Conservation (phyloP, 73 alveolate genomes). For the Durusdinium trenchii region DNA sequence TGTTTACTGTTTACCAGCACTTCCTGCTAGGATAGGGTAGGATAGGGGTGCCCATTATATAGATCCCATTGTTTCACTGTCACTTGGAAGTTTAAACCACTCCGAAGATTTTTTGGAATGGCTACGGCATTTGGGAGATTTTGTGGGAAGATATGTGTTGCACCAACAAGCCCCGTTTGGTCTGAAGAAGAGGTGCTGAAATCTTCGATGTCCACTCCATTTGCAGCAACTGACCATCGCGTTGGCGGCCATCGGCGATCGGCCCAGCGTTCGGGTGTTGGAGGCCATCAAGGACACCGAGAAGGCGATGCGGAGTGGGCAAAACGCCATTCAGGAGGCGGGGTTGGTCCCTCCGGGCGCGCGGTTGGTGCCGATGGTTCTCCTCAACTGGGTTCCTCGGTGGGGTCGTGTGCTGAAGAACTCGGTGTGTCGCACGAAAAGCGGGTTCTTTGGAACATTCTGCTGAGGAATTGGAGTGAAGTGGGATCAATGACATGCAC, state of each 20-base stretch:
- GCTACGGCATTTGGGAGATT: neutral
- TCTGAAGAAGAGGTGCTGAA: neutral
- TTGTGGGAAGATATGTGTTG: neutral
- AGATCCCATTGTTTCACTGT: too few species aligned
- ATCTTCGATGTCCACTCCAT: neutral
- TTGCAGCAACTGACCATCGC: neutral
- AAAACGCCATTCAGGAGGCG: slow-evolving; percentile 78
- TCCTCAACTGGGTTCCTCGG: too few species aligned
- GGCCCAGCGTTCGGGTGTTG: neutral
- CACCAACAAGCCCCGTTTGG: neutral
- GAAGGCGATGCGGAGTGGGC: slow-evolving; percentile 69
- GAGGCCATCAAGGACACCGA: slow-evolving; percentile 89
- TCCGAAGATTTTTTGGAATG: neutral
- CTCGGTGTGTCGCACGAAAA: too few species aligned
- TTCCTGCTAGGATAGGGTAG: too few species aligned
- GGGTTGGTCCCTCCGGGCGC: neutral
- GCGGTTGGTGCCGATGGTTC: too few species aligned
- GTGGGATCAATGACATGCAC: too few species aligned
- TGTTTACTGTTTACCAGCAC: too few species aligned
- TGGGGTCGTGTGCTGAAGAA: too few species aligned
- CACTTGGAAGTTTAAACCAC: too few species aligned
- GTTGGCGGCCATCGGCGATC: neutral
- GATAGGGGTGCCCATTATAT: too few species aligned
- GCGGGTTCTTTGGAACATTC: too few species aligned
- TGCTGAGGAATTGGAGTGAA: too few species aligned